A percentile compares a stretch with the other conserved stretches of the same genome.
Evolutionary conservation across 1,139 yeast species (phyloP).

Genomic region (Yamadazyma buinensis): DNA sequence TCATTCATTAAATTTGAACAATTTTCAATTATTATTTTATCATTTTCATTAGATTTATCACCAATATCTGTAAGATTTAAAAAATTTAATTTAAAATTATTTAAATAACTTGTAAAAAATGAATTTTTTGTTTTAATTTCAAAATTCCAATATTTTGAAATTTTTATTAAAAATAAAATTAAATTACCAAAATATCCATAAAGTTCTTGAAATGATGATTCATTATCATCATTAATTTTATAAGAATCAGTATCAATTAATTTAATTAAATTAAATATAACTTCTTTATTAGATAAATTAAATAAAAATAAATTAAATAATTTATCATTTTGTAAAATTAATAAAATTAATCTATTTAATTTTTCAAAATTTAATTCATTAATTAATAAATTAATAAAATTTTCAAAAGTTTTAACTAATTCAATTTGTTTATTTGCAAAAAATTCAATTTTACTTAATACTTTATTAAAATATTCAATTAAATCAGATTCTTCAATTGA

Average conservation of each 20-base stretch:
- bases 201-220: conserved; percentile 62
- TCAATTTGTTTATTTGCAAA: conserved; percentile 40
- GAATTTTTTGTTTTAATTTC: conserved; percentile 25
- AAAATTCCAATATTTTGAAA: conserved; percentile 36
- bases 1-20: conserved; percentile 54
- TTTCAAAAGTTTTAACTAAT: conserved; percentile 28
- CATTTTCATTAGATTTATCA: conserved; percentile 21
- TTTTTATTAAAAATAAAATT: conserved; percentile 45
- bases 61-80: conserved; percentile 24
- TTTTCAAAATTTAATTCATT: conserved; percentile 37
- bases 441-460: conserved; percentile 29
- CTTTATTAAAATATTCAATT: conserved; percentile 29
- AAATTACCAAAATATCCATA: conserved; percentile 65
- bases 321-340: conserved; percentile 37
- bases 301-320: conserved; percentile 41
- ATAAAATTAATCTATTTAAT: conserved; percentile 47
- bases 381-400: conserved; percentile 37
- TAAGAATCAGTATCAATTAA: conserved; percentile 34
- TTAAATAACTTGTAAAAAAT: conserved; percentile 31
- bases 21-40: conserved; percentile 28
- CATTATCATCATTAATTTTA: conserved; percentile 39
- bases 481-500: conserved; percentile 51
- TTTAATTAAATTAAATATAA: conserved; percentile 25
- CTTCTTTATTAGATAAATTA: conserved; percentile 21
- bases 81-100: conserved; percentile 31